Conservation (phyloP, 352 stramenopile species). For the Phytophthora citrophthora region DNA sequence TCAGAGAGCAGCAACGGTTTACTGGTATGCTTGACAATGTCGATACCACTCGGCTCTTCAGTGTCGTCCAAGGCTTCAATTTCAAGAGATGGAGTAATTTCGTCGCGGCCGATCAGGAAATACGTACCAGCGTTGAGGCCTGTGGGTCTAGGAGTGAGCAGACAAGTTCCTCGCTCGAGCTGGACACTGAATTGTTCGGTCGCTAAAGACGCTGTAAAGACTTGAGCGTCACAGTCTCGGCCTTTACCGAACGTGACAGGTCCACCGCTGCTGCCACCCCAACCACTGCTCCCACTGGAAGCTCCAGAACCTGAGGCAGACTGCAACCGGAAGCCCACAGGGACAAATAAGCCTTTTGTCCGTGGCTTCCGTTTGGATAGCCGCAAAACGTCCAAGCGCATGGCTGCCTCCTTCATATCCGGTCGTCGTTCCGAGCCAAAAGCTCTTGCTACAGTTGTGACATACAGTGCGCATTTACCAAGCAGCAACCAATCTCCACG, state of each 20-base stretch:
- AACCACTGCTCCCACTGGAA: slow-evolving; percentile 29
- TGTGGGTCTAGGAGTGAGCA: slow-evolving; percentile 58
- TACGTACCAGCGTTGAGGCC: slow-evolving; percentile 78
- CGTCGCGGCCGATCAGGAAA: slow-evolving; percentile 66
- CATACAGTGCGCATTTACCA: slow-evolving; percentile 55
- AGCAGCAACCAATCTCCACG: slow-evolving; percentile 69
- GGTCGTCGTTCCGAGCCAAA: slow-evolving; percentile 64
- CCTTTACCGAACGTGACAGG: slow-evolving; percentile 68
- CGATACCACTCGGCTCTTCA: slow-evolving; percentile 2
- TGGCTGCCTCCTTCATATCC: slow-evolving; percentile 70
- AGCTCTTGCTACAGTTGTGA: slow-evolving; percentile 54
- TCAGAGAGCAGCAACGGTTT: slow-evolving; percentile 78
- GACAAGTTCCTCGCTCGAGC: slow-evolving; percentile 61
- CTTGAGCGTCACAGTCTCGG: slow-evolving; percentile 57
- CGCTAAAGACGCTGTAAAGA: slow-evolving; percentile 60
- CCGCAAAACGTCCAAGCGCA: slow-evolving; percentile 69
- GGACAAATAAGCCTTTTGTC: slow-evolving; percentile 50
- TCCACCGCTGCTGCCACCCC: slow-evolving; percentile 36
- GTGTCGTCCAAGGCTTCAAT: not conserved
- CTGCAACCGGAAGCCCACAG: slow-evolving; percentile 60
- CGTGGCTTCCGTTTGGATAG: slow-evolving; percentile 68
- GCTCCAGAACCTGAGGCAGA: slow-evolving; percentile 35
- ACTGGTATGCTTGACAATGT: slow-evolving; percentile 69
- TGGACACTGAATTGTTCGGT: slow-evolving; percentile 76
- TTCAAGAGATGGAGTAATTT: slow-evolving; percentile 3